Base-by-base conservation (phyloP, 1,139 yeast species). In the Candida tropicalis region DNA sequence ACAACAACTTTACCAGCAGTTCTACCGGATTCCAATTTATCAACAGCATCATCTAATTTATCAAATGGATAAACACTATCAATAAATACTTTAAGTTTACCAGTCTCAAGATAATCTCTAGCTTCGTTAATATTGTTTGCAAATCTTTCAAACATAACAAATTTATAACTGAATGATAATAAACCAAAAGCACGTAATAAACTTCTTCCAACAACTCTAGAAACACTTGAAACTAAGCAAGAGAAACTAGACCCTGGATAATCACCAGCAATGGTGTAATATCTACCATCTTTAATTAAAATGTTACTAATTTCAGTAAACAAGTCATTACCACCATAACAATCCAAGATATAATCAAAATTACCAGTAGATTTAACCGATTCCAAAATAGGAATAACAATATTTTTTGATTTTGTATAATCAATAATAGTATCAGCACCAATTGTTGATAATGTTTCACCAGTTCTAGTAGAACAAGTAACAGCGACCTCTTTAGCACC, bases 1-100 rank as follows among this genome's bases (percentile, higher is more conserved):
- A 79, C 48, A 8, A 85, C 73, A 33, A 85, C 70, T 58, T 86
- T 87, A 28, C 95, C 95, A 44, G 69, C 70, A 3, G 83, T 81
- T 41, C 60, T 68, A 44, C 78, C 76, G n/a, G 70, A 59, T n/a
- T 58, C 60, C 26, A 84, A 57, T 48, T 62, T 67, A 3, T 75
- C 73, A 41, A 75, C 56, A 0, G 88, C 91, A 4, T 64, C 56
- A 39, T 74, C 57, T 53, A 63, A 77, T 13, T 82, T 73, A 3
- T 67, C 71, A 53, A 84, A 70, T 5, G 70, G 59, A 50, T 66
- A 72, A 18, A 73, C 75, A 10, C 81, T 68, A 57, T 84, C 93
- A 35, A 85, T 66, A 5, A 65, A 57, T 11, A 80, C 66, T 32
- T 62, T 60, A 38, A 81, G 54, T 12, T 68, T 59, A 2, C 74